Conservation (phyloP, 2,329 filamentous ascomycete species). For the Talaromyces albobiverticillius region DNA sequence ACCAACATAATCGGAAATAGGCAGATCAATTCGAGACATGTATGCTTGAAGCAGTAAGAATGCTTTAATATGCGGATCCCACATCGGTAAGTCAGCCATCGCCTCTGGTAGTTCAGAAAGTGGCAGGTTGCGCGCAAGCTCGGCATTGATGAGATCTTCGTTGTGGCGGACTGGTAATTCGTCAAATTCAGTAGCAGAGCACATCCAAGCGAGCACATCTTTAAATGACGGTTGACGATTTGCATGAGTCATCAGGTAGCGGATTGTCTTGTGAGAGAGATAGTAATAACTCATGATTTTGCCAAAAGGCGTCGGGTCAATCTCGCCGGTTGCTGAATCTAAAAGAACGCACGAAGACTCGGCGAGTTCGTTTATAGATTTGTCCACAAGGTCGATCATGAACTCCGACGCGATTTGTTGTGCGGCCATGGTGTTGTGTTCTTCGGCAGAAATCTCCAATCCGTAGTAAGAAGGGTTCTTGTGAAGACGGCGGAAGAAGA, state of each 20-base stretch:
- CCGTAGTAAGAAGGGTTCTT: constrained; percentile 99
- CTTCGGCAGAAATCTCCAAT: constrained; percentile 85
- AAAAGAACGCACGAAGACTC: constrained; percentile 80
- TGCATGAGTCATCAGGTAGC: constrained; percentile 73
- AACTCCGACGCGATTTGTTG: constrained; percentile 88
- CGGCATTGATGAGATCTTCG: constrained; percentile 93
- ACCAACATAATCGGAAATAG: constrained; percentile 95
- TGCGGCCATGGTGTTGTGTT: constrained; percentile 82
- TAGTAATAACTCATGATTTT: constrained; percentile 99
- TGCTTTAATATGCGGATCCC: constrained; percentile 97
- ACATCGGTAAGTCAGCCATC: constrained; percentile 74
- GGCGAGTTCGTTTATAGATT: constrained; percentile 76
- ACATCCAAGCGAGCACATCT: constrained; percentile 89
- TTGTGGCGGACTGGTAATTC: constrained; percentile 97
- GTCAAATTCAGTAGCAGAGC: constrained; percentile 89
- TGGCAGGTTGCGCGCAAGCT: constrained; percentile 78
- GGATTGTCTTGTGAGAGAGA: constrained; percentile 89
- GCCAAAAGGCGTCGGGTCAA: constrained; percentile 84
- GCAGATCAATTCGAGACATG: constrained; percentile 87
- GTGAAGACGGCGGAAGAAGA: constrained; percentile 95
- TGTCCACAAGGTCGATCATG: constrained; percentile 90
- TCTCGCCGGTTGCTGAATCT: constrained; percentile 75
- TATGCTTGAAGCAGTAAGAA: constrained; percentile 93
- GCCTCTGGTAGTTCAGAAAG: constrained; percentile 54
- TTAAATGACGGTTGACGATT: constrained; percentile 73